Evolutionary conservation across 2,329 filamentous ascomycete genomes (phyloP).

Genomic region (Phyllosticta citriasiana): DNA sequence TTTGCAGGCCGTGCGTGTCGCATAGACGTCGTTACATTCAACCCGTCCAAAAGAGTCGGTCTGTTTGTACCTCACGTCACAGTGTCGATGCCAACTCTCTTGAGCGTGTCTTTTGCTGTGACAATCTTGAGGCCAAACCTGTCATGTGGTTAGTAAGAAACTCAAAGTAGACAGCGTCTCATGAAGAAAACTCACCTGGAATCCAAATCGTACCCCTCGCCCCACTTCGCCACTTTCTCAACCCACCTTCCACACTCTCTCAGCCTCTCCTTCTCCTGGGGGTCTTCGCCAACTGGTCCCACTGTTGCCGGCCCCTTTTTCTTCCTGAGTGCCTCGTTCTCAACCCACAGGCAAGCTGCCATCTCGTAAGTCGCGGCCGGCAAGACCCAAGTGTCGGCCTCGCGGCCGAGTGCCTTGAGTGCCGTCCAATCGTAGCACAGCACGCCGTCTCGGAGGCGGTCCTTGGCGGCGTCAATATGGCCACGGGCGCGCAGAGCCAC

Average conservation of each 20-base stretch:
- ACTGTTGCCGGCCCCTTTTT: slow-evolving; percentile 13
- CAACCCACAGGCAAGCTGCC: slow-evolving; percentile 70
- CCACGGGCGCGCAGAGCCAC: slow-evolving; percentile 56
- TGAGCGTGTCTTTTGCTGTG: slow-evolving; percentile 56
- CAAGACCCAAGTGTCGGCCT: slow-evolving; percentile 59
- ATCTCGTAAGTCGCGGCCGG: slow-evolving; percentile 80
- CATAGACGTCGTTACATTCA: background rate
- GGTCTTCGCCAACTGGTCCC: background rate
- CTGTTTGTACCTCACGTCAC: background rate
- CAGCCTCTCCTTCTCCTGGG: slow-evolving; percentile 36
- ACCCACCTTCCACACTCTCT: slow-evolving; percentile 55
- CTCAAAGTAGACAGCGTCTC: background rate
- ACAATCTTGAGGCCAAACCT: slow-evolving; percentile 61
- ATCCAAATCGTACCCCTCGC: slow-evolving; percentile 60
- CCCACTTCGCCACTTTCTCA: slow-evolving; percentile 57
- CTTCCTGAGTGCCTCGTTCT: slow-evolving; percentile 37
- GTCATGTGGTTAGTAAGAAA: slow-evolving; percentile 9
- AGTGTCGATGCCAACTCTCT: slow-evolving; percentile 17
- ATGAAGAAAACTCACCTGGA: slow-evolving; percentile 38
- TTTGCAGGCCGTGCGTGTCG: background rate
- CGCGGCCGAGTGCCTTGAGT: slow-evolving; percentile 44
- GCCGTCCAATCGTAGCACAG: slow-evolving; percentile 45
- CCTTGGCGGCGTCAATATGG: slow-evolving; percentile 53
- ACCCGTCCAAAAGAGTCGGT: background rate
- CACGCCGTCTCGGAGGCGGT: slow-evolving; percentile 52